Evolutionary conservation across 306 rosid genomes (phyloP).

Genomic region (Gastrolobium villosum): DNA sequence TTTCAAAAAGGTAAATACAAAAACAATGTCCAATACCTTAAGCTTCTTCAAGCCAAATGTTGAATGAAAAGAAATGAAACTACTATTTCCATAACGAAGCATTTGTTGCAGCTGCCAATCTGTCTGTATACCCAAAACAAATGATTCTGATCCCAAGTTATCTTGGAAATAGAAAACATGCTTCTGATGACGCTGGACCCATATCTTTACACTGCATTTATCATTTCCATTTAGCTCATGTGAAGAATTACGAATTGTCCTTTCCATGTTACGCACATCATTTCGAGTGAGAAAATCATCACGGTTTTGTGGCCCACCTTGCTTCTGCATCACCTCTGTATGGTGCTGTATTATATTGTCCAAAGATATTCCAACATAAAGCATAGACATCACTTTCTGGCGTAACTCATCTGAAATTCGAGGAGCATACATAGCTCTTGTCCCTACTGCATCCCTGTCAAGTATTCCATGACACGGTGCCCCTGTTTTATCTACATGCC

Average conservation of each 20-base stretch:
- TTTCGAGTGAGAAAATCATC: conserved; percentile 80
- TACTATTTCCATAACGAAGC: conserved; percentile 70
- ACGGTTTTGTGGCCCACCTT: conserved; percentile 80
- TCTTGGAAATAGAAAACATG: conserved; percentile 75
- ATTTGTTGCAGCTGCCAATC: conserved; percentile 92
- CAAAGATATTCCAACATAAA: conserved; percentile 73
- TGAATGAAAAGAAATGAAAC: conserved; percentile 71
- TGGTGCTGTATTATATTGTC: conserved; percentile 78
- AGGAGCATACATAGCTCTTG: conserved; percentile 91
- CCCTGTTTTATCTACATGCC: conserved; percentile 78
- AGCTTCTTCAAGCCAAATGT: conserved; percentile 73
- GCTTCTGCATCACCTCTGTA: conserved; percentile 69
- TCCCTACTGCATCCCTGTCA: conserved; percentile 81
- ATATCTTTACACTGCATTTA: conserved; percentile 67
- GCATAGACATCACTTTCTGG: conserved; percentile 80
- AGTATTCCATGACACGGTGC: conserved; percentile 84
- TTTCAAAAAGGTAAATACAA: conserved; percentile 35
- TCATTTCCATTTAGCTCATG: conserved; percentile 64
- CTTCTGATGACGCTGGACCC: conserved; percentile 80
- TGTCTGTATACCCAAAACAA: conserved; percentile 80
- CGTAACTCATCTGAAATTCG: conserved; percentile 87
- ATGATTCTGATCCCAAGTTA: conserved; percentile 55
- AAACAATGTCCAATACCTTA: conserved; percentile 57
- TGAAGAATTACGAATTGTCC: conserved; percentile 69
- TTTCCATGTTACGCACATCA: conserved; percentile 90